Evolutionary conservation across 1,139 yeast genomes (phyloP), one percentile per base, ranked within the genome.

Genomic region (Yamadazyma diddensiae): DNA sequence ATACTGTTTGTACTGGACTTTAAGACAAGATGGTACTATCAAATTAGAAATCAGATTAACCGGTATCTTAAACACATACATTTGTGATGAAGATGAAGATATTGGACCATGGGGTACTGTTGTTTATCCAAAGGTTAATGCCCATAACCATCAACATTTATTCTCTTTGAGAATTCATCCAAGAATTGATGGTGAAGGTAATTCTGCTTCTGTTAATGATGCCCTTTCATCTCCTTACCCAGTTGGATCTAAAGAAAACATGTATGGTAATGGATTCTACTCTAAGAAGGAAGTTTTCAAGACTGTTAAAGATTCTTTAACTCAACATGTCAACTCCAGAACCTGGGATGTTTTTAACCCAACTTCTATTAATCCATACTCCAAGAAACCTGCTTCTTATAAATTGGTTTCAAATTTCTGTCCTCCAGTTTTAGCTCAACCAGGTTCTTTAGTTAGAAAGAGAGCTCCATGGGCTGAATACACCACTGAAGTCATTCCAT

Each of bases 121-220:
- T 45, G 92, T 83, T 30, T 82, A 82, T 58, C 94, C 94, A 38
- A 76, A 78, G 43, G 87, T 81, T 33, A 82, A 81, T 53, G 94
- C 94, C 28, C 92, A 83, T 63, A 82, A 83, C 59, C 94, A 83
- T 59, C 94, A 83, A 67, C 94, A 83, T 62, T 65, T 83, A 64
- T 83, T 83, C 61, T 76, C 86, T n/a, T 68, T 83, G 46, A 76
- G 94, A 65, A 55, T 83, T 46, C 85, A 83, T 53, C 92, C 94
- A 45, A 75, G 87, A 67, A 66, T 83, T 41, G 94, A 83, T 49
- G 94, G 94, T 49, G 85, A 79, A 39, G 74, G 73, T 46, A 83
- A 83, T 65, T 79, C 90, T 25, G 82, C 81, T 35, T 83, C 83
- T 23, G 73, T 73, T 43, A 70, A 78, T 33, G 94, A 83, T 52